These are phyloP conservation scores for Xylariomycetidae sp. DNA, from an alignment of 2,329 filamentous ascomycete genomes.

Conservation along the genomic window DNA sequence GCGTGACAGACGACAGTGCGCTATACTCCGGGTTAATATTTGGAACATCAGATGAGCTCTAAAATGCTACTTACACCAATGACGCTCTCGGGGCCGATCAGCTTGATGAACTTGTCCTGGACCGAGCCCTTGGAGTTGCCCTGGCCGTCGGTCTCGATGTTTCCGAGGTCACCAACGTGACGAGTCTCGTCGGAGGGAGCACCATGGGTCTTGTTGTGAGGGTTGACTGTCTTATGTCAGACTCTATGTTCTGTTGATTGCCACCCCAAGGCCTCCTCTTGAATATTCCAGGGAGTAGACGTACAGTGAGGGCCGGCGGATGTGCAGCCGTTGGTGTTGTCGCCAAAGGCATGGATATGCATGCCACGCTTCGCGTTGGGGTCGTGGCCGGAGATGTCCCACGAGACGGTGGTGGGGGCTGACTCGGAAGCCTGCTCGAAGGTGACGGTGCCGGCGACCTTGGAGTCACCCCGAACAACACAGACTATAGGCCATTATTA, in stretches of 20 bases:
- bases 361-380: slow-evolving; percentile 94
- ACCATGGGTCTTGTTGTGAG: slow-evolving; percentile 85
- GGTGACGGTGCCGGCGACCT: slow-evolving; percentile 85
- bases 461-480: slow-evolving; percentile 96
- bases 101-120: slow-evolving; percentile 79
- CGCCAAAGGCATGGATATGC: slow-evolving; percentile 98
- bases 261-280: slow-evolving; percentile 1
- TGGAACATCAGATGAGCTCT: too few relatives aligned
- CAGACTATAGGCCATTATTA: slow-evolving; percentile 56
- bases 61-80: slow-evolving; percentile 68
- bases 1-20: slow-evolving; percentile 92
- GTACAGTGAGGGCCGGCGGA: slow-evolving; percentile 95
- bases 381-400: slow-evolving; percentile 89
- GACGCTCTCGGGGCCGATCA: slow-evolving; percentile 92
- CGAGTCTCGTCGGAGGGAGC: slow-evolving; percentile 75
- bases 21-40: slow-evolving; percentile 34
- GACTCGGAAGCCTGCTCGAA: slow-evolving; percentile 89
- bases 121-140: slow-evolving; percentile 81
- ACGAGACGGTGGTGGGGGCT: slow-evolving; percentile 78
- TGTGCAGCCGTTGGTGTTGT: slow-evolving; percentile 99
- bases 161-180: slow-evolving; percentile 96
- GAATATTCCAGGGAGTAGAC: slow-evolving; percentile 34
- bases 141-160: slow-evolving; percentile 91
- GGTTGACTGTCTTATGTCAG: slow-evolving; percentile 96
- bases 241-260: slow-evolving; percentile 10